Evolutionary conservation across 1,139 yeast species (phyloP), one percentile per base, ranked within the genome.

Genomic region (Wickerhamomyces sp.): DNA sequence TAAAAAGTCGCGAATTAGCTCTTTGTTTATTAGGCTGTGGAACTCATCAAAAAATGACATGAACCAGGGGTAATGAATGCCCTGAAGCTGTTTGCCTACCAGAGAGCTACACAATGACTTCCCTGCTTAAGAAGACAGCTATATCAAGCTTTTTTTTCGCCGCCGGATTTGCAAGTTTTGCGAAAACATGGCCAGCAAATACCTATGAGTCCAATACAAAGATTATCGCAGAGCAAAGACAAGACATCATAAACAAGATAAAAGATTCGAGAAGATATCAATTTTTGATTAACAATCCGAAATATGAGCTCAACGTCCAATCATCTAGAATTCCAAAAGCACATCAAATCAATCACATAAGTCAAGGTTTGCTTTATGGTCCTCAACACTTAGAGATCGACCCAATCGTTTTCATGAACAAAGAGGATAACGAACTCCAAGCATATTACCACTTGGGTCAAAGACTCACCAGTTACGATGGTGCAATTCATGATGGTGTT

Each of bases 401-500:
- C 45, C 91, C 93, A 0, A 58, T 80, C 13, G 63, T 78, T 7
- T 75, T 78, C 50, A 49, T 65, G 30, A 67, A 78, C 49, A 58
- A 58, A 13, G 47, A 60, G 13, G 59, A 63, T 2, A 74, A 75
- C 3, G 72, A 73, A 43, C 50, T 81, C 38, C 68, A 68, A 5
- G 74, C 78, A 6, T 78, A 83, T 52, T 78, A 78, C 52, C 87
- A 85, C 48, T 58, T 88, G 33, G 96, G 96, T 0, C 57, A 64
- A 4, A 68, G 71, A 30, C 58, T 89, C 25, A 68, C 78, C 9
- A 76, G 77, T 44, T 83, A 77, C 40, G 57, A 58, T 20, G 87
- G 87, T 0, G 75, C 77, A 36, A 73, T 91, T 22, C 97, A 91
- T 53, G 89, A 91, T 46, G 98, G 98, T 1, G 68, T 89, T 5